Evolutionary conservation across 495 filamentous ascomycete species (phyloP).

Genomic region (Hyaloscypha hepaticicola): DNA sequence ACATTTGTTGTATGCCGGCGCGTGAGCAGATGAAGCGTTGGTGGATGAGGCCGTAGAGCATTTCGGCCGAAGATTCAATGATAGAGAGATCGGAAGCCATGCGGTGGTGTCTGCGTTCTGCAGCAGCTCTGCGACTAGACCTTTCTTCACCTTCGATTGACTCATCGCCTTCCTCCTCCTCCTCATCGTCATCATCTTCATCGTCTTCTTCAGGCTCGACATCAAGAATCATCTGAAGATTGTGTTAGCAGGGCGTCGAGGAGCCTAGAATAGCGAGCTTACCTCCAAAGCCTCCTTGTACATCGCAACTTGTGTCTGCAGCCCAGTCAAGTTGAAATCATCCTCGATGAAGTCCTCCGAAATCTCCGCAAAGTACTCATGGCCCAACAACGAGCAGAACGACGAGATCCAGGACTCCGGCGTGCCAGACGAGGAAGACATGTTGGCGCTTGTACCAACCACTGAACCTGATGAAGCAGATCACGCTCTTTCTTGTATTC

Average conservation of each 20-base stretch:
- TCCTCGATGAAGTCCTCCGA: conserved; percentile 99
- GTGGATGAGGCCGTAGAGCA: conserved; percentile 97
- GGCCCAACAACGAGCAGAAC: conserved; percentile 91
- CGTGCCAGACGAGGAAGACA: conserved; percentile 75
- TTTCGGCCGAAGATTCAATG: conserved; percentile 94
- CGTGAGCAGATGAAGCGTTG: conserved; percentile 98
- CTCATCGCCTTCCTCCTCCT: conserved; percentile 78
- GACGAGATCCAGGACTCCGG: conserved; percentile 97
- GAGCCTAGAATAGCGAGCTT: conserved; percentile 6
- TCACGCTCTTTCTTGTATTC: too few species aligned
- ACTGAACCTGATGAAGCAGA: background rate
- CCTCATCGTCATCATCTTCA: conserved; percentile 67
- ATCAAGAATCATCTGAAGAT: conserved; percentile 91
- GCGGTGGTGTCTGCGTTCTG: conserved; percentile 76
- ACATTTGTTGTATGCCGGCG: conserved; percentile 97
- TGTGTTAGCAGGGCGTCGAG: conserved; percentile 26
- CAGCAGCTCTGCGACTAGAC: conserved; percentile 51
- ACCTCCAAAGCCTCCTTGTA: conserved; percentile 88
- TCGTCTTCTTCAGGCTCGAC: conserved; percentile 95
- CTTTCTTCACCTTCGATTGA: conserved; percentile 67
- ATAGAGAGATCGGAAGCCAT: conserved; percentile 89
- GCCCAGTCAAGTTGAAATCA: conserved; percentile 96
- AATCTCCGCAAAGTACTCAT: conserved; percentile 98
- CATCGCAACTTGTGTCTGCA: conserved; percentile 95
- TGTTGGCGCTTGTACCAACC: conserved; percentile 32